phyloP scores from a whole-genome alignment of 2,329 filamentous ascomycete genomes.

The Fusarium sp. region DNA sequence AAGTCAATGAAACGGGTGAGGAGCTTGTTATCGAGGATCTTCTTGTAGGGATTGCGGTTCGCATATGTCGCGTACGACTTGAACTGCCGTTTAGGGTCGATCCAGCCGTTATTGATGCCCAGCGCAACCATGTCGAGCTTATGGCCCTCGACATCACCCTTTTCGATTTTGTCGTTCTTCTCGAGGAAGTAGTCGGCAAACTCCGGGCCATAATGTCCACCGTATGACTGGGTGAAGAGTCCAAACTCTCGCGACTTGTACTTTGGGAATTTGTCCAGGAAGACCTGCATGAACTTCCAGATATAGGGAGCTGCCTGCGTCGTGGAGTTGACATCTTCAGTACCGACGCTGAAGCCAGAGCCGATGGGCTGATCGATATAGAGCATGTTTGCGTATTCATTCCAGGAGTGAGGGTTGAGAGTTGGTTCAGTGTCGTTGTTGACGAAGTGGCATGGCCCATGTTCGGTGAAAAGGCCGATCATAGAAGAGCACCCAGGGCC shows the following conservation, averaged over 20 bases:
- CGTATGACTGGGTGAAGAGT: conserved; percentile 67
- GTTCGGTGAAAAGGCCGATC: conserved; percentile 68
- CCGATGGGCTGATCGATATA: conserved; percentile 74
- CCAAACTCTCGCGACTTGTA: conserved; percentile 71
- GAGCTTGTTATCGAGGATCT: conserved; percentile 44
- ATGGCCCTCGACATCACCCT: conserved; percentile 56
- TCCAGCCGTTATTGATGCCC: conserved; percentile 69
- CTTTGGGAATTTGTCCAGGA: conserved; percentile 72
- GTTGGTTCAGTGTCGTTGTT: conserved; percentile 49
- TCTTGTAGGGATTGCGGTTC: conserved; percentile 51
- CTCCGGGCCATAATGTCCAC: conserved; percentile 69
- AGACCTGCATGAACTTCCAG: conserved; percentile 71
- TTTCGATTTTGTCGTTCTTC: conserved; percentile 66
- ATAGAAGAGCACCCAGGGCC: conserved; percentile 53
- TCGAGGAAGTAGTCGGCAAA: conserved; percentile 67
- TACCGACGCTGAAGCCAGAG: conserved; percentile 48
- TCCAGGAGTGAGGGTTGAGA: conserved; percentile 72
- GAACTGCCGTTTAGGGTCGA: conserved; percentile 58
- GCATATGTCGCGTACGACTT: conserved; percentile 52
- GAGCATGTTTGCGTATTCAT: conserved; percentile 73
- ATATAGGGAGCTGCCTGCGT: conserved; percentile 53
- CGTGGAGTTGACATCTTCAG: conserved; percentile 47
- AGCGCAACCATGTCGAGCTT: conserved; percentile 65
- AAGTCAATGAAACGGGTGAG: conserved; percentile 45
- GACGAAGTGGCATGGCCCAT: conserved; percentile 83